Base-by-base conservation (phyloP, 2,329 filamentous ascomycete species). In the Akanthomyces muscarius region DNA sequence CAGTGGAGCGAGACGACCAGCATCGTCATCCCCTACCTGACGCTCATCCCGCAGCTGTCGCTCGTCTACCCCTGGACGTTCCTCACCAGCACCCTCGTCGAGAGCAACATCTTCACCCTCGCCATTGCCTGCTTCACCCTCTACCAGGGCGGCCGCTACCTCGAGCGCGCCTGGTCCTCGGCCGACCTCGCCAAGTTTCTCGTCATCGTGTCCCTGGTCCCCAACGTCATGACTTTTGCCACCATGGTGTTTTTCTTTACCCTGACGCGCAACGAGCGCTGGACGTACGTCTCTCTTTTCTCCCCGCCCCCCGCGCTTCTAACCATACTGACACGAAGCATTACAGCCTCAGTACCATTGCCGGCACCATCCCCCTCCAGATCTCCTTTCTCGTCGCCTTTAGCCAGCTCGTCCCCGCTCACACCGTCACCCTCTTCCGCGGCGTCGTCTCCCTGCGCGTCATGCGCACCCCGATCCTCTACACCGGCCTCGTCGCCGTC, bases 361-460 rank as follows among this genome's bases (percentile, higher is more conserved):
- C 90, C 69, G 95, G 95, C 69, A 93, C 92, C 62, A 89, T 97
- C 66, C 88, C 93, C 18, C 82, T 97, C 63, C 94, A 97, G 76
- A 92, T 95, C 53, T 89, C 90, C 65, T 98, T 98, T 79, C 89
- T 99, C 65, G 91, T 98, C 70, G 91, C 94, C 61, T 97, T 98
- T 78, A 98, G 96, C 78, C 95, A 99, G 77, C 90, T 99, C 56
- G 90, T 98, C 42, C 95, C 95, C 25, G 93, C 97, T 66, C 95
- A 99, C 76, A 99, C 95, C 13, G 94, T 98, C 60, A 95, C 94
- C 5, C 86, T 99, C 64, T 94, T 97, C 79, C 89, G 90, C 67
- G 92, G 92, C 67, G 80, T 97, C 65, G 75, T 98, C 64, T 96
- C 95, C 65, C 87, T 98, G 75, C 90, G 94, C 68, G 92, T 99